Conservation (phyloP, 257 asterid species). For the Primulina huaijiensis region DNA sequence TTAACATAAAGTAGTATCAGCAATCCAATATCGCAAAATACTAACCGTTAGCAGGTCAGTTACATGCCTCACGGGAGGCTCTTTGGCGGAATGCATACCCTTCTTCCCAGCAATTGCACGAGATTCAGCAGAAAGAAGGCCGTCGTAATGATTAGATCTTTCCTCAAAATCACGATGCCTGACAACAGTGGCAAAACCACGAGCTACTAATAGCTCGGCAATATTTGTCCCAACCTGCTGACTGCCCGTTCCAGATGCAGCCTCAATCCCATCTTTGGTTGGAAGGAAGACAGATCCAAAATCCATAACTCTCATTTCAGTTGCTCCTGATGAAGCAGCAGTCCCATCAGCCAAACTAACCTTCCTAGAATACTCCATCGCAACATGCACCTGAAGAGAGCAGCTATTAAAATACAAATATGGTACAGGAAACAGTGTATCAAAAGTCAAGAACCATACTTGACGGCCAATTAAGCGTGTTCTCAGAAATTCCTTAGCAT, state of each 20-base stretch:
- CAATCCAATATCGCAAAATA: constrained; percentile 20
- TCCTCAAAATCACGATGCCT: constrained; percentile 99
- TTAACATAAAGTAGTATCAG: constrained; percentile 15
- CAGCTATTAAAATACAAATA: constrained; percentile 17
- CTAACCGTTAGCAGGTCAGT: constrained; percentile 83
- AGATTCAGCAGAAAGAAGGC: constrained; percentile 83
- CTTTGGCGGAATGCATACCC: constrained; percentile 86
- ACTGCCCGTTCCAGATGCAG: constrained; percentile 47
- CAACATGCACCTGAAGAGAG: constrained; percentile 71
- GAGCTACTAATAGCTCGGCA: constrained; percentile 87
- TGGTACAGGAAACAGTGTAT: constrained; percentile 9
- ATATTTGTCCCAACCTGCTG: constrained; percentile 63
- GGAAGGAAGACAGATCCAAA: constrained; percentile 88
- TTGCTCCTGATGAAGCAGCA: constrained; percentile 41
- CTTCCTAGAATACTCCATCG: constrained; percentile 96
- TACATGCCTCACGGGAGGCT: constrained; percentile 80
- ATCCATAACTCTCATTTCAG: constrained; percentile 84
- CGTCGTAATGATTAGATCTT: constrained; percentile 86
- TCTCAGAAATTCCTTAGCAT: constrained; percentile 91
- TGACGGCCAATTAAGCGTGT: constrained; percentile 87
- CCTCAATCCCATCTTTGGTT: constrained; percentile 68
- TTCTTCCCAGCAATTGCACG: constrained; percentile 85
- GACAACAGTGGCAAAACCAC: constrained; percentile 89
- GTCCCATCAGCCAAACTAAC: constrained; percentile 71
- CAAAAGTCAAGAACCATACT: constrained; percentile 40